Conservation (phyloP, 495 filamentous ascomycete genomes). For the Penicillium daleae region DNA sequence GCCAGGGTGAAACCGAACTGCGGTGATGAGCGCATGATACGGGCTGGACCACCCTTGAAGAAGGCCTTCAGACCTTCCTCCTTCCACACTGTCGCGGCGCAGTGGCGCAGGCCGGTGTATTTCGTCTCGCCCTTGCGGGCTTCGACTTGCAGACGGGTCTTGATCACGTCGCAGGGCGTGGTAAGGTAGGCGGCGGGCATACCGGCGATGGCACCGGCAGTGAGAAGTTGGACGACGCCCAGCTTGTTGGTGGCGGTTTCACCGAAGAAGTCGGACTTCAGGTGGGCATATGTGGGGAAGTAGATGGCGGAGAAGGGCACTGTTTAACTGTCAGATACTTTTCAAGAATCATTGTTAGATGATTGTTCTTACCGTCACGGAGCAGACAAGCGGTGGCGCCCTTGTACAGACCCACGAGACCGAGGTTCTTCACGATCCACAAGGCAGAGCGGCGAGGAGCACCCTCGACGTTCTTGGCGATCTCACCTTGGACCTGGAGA, state of each 20-base stretch:
- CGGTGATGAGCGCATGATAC: constrained; percentile 90
- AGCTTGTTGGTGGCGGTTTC: constrained; percentile 88
- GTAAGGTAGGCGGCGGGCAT: constrained; percentile 99
- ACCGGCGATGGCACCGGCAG: constrained; percentile 93
- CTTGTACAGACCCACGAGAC: constrained; percentile 95
- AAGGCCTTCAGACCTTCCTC: constrained; percentile 95
- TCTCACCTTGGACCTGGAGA: constrained; percentile 95
- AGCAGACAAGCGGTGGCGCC: constrained; percentile 95
- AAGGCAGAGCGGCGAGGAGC: constrained; percentile 86
- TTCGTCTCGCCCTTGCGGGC: constrained; percentile 89
- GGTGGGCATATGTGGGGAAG: constrained; percentile 93
- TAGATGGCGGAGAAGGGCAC: constrained; percentile 98
- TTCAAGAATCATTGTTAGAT: background rate
- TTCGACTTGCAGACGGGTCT: constrained; percentile 96
- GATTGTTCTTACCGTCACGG: constrained; percentile 62
- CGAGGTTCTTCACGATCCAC: constrained; percentile 96
- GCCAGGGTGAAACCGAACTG: constrained; percentile 98
- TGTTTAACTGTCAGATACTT: constrained; percentile 26
- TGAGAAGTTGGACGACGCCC: constrained; percentile 88
- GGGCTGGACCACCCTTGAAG: constrained; percentile 97
- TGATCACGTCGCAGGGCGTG: constrained; percentile 98
- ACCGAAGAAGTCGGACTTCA: constrained; percentile 93
- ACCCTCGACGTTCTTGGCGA: constrained; percentile 84
- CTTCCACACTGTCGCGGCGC: constrained; percentile 76
- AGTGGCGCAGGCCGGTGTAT: constrained; percentile 88